Conservation (phyloP, 2,329 filamentous ascomycete species). For the Fonsecaea nubica region DNA sequence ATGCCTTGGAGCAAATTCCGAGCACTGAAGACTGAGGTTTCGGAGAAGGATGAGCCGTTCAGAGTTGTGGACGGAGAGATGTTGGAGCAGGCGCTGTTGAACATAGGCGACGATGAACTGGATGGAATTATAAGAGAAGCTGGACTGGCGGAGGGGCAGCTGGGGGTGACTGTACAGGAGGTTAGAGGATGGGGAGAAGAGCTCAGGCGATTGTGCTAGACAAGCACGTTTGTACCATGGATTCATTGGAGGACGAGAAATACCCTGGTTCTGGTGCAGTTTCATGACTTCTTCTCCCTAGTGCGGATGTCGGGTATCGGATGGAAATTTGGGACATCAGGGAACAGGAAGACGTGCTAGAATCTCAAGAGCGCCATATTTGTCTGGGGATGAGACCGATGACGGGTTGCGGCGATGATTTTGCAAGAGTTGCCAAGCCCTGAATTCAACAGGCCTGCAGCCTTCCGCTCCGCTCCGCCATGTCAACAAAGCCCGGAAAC, state of each 20-base stretch:
- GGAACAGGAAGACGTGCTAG: neutral
- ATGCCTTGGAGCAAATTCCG: slow-evolving; percentile 80
- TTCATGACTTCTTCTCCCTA: neutral
- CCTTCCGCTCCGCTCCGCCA: too few species aligned
- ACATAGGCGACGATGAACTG: slow-evolving; percentile 67
- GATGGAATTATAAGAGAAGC: slow-evolving; percentile 57
- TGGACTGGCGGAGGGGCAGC: slow-evolving; percentile 28
- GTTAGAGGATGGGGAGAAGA: slow-evolving; percentile 38
- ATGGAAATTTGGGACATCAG: neutral
- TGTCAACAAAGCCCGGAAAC: too few species aligned
- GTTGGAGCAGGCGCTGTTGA: slow-evolving; percentile 77
- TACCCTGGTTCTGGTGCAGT: neutral
- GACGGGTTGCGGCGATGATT: too few species aligned
- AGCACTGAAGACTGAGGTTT: slow-evolving; percentile 76
- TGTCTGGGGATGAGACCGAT: too few species aligned
- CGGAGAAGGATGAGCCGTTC: slow-evolving; percentile 75
- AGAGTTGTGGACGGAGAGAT: slow-evolving; percentile 93
- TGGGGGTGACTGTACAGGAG: slow-evolving; percentile 36
- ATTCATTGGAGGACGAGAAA: neutral
- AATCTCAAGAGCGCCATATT: too few species aligned
- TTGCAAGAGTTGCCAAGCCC: too few species aligned
- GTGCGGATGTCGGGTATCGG: neutral
- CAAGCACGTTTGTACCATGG: neutral
- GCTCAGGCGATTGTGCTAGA: slow-evolving; percentile 39
- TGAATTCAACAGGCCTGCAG: too few species aligned